A percentile compares a stretch with the other conserved stretches of the same genome.
phyloP scores from a whole-genome alignment of 441 rosid species.

The Hura crepitans region DNA sequence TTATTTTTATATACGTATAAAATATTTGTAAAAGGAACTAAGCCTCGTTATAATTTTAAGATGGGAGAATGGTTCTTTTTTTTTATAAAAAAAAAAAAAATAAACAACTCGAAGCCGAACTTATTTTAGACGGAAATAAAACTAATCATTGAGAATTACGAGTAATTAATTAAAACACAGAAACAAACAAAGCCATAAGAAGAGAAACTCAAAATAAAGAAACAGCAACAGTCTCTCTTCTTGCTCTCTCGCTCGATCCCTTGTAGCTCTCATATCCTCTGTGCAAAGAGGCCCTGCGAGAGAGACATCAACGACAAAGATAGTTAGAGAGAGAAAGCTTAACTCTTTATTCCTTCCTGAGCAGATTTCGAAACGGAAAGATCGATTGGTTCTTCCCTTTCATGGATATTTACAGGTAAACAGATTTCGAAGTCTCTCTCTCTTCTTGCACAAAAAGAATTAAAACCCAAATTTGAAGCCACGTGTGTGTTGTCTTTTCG shows the following conservation, averaged over 20 bases:
- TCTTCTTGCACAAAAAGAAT: neutral
- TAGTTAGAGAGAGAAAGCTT: neutral
- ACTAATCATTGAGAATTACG: no score
- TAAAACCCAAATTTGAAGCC: constrained; percentile 13
- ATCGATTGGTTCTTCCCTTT: constrained; percentile 1
- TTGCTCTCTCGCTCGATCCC: constrained; percentile 9
- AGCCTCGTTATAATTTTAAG: no score
- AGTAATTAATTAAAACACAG: neutral
- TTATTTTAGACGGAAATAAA: no score
- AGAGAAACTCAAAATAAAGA: neutral
- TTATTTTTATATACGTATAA: no score
- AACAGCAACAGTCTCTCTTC: neutral
- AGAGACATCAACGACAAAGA: constrained; percentile 10
- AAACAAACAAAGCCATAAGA: neutral
- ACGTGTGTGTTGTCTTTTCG: constrained; percentile 15
- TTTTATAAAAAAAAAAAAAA: no score
- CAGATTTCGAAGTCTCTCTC: constrained; percentile 10
- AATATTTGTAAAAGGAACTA: no score
- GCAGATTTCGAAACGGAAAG: neutral
- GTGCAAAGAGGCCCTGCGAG: constrained; percentile 14
- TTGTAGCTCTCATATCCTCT: constrained; percentile 12
- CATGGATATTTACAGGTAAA: constrained; percentile 20
- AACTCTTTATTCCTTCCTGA: neutral
- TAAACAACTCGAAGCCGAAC: no score
- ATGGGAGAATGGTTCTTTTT: no score